Evolutionary conservation across 2,329 filamentous ascomycete genomes (phyloP).

Genomic region (Arthrobotrys pseudoclavata): DNA sequence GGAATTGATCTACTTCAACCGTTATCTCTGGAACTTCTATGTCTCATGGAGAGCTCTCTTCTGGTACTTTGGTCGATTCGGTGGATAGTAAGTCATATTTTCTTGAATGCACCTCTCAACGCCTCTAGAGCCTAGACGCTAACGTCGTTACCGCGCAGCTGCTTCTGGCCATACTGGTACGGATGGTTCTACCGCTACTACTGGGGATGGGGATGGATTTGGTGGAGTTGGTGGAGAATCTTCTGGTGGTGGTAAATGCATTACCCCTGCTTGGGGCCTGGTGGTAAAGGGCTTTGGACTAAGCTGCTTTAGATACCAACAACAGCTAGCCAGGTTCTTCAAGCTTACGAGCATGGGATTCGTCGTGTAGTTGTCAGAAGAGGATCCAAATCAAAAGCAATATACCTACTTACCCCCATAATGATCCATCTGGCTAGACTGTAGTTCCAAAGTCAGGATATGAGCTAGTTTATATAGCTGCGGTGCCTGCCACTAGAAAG

Average conservation of each 20-base stretch:
- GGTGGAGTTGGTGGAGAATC: conserved; percentile 58
- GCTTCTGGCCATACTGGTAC: conserved; percentile 59
- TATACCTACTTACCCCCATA: neutral
- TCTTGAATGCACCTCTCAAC: neutral
- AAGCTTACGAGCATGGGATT: neutral
- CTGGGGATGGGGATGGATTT: conserved; percentile 57
- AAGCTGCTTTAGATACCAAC: neutral
- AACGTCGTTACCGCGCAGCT: conserved; percentile 4
- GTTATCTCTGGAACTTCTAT: conserved; percentile 56
- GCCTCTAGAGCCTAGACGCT: neutral
- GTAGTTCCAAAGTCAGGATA: neutral
- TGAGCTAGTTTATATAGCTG: neutral
- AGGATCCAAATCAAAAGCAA: neutral
- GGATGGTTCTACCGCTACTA: conserved; percentile 59
- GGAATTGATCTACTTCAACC: conserved; percentile 52
- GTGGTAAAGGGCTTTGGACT: neutral
- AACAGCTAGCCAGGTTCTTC: neutral
- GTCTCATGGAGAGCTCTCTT: conserved; percentile 49
- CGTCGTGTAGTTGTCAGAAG: neutral
- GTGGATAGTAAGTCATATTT: conserved; percentile 54
- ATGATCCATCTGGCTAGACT: too few relatives aligned
- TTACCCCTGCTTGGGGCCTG: neutral
- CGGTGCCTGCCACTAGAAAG: neutral
- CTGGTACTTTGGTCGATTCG: conserved; percentile 55
- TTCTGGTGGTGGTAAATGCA: conserved; percentile 59